These are phyloP conservation scores for Ogataea methanolica DNA, from an alignment of 805 yeast genomes.

Conservation along the genomic window DNA sequence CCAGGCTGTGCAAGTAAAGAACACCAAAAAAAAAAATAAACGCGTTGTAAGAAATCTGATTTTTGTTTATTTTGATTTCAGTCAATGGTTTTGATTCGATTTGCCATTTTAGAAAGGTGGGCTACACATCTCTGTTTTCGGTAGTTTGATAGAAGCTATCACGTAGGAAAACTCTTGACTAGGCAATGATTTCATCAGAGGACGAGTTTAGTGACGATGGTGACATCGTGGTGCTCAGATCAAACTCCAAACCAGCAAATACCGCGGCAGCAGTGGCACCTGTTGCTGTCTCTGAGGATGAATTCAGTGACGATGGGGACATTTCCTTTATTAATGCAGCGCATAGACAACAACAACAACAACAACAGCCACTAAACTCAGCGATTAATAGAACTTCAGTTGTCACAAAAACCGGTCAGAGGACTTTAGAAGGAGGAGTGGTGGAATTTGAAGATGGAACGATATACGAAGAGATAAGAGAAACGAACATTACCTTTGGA, in stretches of 20 bases:
- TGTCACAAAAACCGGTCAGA: slow-evolving; percentile 17
- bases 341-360: too few species aligned
- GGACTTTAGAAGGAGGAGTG: slow-evolving; percentile 22
- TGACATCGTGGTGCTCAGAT: slow-evolving; percentile 14
- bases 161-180: background rate
- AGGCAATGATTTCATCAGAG: slow-evolving; percentile 11
- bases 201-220: slow-evolving; percentile 25
- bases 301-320: slow-evolving; percentile 24
- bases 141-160: too few species aligned
- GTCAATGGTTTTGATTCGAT: too few species aligned
- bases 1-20: too few species aligned
- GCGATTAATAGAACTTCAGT: slow-evolving; percentile 18
- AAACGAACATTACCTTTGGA: slow-evolving; percentile 18
- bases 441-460: slow-evolving; percentile 12
- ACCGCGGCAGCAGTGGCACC: too few species aligned
- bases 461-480: slow-evolving; percentile 23
- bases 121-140: too few species aligned
- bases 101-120: too few species aligned
- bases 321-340: slow-evolving; percentile 10
- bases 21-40: too few species aligned
- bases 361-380: background rate
- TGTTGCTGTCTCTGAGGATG: slow-evolving; percentile 11
- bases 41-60: too few species aligned
- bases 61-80: too few species aligned
- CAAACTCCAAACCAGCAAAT: too few species aligned